Conservation (phyloP, 371 early-diverging fungal species). For the Enterocytospora artemiae region DNA sequence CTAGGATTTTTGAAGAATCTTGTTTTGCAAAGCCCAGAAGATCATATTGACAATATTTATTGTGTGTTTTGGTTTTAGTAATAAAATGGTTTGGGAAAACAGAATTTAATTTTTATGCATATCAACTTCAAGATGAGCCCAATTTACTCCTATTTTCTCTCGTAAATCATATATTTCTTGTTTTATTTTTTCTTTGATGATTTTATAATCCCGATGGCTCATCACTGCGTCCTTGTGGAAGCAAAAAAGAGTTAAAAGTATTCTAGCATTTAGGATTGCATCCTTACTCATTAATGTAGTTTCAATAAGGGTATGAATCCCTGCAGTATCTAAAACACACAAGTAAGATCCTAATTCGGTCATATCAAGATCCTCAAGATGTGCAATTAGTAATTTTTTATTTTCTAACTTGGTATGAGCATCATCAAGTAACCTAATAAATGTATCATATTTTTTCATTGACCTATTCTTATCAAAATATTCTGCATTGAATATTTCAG, state of each 20-base stretch:
- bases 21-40: too few species aligned
- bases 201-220: conserved; percentile 11
- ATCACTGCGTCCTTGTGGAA: conserved; percentile 14
- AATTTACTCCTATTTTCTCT: conserved; percentile 16
- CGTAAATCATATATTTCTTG: conserved; percentile 7
- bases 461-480: too few species aligned
- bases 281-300: conserved; percentile 4
- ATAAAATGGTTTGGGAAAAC: too few species aligned
- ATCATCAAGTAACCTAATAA: too few species aligned
- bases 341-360: conserved; percentile 28
- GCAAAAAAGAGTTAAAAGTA: conserved; percentile 12
- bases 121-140: conserved; percentile 3
- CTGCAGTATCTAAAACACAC: conserved; percentile 10
- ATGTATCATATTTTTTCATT: conserved; percentile 28
- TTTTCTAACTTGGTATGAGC: too few species aligned
- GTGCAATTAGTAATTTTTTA: too few species aligned
- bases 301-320: conserved; percentile 15
- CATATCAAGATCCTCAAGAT: conserved; percentile 19
- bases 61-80: too few species aligned
- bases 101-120: conserved; percentile 4
- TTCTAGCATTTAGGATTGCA: conserved; percentile 16
- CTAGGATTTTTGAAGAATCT: too few species aligned
- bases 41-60: too few species aligned
- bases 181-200: background rate
- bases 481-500: background rate